These are phyloP conservation scores for Epichloe elymi DNA, from an alignment of 2,329 filamentous ascomycete genomes.

Conservation along the genomic window DNA sequence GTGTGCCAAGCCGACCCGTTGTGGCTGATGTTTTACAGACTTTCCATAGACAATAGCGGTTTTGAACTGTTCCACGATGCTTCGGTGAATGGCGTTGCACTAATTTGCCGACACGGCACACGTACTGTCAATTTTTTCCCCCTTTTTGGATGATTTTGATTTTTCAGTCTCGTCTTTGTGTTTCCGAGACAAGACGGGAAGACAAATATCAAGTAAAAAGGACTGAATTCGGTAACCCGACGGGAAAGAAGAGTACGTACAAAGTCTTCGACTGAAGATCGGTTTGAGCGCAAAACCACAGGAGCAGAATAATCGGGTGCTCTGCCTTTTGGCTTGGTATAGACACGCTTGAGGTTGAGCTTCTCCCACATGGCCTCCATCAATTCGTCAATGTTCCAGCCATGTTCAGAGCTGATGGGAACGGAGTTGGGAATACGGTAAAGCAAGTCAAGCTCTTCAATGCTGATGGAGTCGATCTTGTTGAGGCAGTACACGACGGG, in stretches of 20 bases:
- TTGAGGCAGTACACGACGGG: conserved; percentile 98
- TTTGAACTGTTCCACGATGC: conserved; percentile 91
- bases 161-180: neutral
- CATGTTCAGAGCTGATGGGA: conserved; percentile 92
- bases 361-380: conserved; percentile 99
- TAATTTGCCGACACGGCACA: conserved; percentile 30
- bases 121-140: neutral
- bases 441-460: conserved; percentile 90
- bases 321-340: conserved; percentile 96
- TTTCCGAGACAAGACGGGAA: neutral
- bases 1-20: conserved; percentile 81
- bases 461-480: conserved; percentile 97
- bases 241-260: conserved; percentile 41
- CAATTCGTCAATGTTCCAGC: conserved; percentile 96
- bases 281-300: conserved; percentile 71
- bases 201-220: neutral
- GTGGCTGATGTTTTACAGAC: conserved; percentile 96
- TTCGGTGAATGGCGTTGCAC: conserved; percentile 97
- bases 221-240: neutral
- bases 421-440: conserved; percentile 96
- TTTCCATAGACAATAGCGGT: conserved; percentile 92
- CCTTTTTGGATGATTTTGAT: neutral
- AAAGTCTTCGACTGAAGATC: conserved; percentile 92
- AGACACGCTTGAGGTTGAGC: conserved; percentile 78
- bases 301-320: conserved; percentile 85